Evolutionary conservation across 768 basidiomycete genomes (phyloP), one percentile per base, ranked within the genome.

Genomic region (Piloderma croceum): DNA sequence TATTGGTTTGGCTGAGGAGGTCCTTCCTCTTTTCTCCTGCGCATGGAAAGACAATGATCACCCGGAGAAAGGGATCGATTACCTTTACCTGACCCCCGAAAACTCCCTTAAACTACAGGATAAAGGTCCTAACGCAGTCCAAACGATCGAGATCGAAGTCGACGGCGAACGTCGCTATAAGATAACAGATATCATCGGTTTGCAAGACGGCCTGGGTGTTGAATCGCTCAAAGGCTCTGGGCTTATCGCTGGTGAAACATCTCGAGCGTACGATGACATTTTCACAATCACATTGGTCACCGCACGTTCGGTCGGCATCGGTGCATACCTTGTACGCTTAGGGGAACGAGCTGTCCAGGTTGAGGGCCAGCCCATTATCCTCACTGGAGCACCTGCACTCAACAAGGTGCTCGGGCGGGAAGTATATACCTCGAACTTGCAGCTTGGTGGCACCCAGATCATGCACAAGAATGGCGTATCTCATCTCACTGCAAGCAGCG

Each of bases 401-500:
- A 99, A 98, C 77, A 98, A 99, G 67, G 96, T 99, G 5, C 81
- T 99, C 31, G 96, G 96, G 46, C 87, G 96, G 36, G 96, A 98
- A 62, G 96, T 99, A 34, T 98, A 99, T 62, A 97, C 96, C 7
- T 96, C 92, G 40, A 98, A 98, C 63, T 64, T 99, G 51, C 96
- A 98, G 62, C 87, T 99, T 44, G 96, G 96, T 48, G 96, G 96
- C 40, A 98, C 96, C n/a, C 96, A 99, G 58, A 98, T 99, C 71
- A 98, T 99, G 96, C 88, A 91, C 79, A 97, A 97, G 79, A 99
- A 99, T 58, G 96, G 96, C 65, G 89, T 98, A 41, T 96, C 94
- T 4, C 96, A 99, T 60, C 69, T 98, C 43, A 93, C 90, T 3
- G 93, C 96, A 24, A 79, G 79, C 53, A 97, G 91, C 59, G 96